Base-by-base conservation (phyloP, 2,329 filamentous ascomycete species). In the Colletotrichum destructivum region DNA sequence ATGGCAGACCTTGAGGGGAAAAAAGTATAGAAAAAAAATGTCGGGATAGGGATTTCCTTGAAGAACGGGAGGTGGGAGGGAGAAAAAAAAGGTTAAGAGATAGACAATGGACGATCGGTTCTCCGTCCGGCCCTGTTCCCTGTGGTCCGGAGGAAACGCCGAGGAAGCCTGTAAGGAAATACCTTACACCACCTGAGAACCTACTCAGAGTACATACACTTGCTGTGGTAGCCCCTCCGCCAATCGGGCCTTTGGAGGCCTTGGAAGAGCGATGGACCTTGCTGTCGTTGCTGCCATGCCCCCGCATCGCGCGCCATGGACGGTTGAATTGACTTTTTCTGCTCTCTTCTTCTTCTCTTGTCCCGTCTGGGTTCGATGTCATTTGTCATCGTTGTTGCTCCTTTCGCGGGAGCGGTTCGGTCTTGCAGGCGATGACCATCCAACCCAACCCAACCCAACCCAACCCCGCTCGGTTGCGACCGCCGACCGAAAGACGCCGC, bases 201-300 rank as follows among this genome's bases (percentile, higher is more conserved):
- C 31, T 9, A 9, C 26, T 31, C 5, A 31, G 6, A 31, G 26
- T 31, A 31, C 31, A 9, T 8, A 9, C 31, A 2, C 31, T 35
- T 9, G 8, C 8, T 9, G 2, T 35, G 52, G 47, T 62, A 38
- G 44, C 31, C 54, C 35, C 4, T 49, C 31, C 40, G 54, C 42
- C 46, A 63, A 69, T 71, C 64, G 65, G 69, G 52, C 59, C 65
- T 69, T 69, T 69, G 54, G 23, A 42, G 23, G 38, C 31, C 52
- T 5, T 38, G 13, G 12, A 40, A n/a, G n/a, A 49, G 46, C 42
- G 59, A n/a, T 49, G 38, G 31, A 51, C 59, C 35, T 40, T 49
- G 65, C 55, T 23, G 51, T 44, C 38, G 38, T 26, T 46, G 23
- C 40, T 31, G 21, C 56, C 21, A 13, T 44, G 62, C 51, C 26